Base-by-base conservation (phyloP, 768 basidiomycete genomes). In the Hirschioporus abietinus region DNA sequence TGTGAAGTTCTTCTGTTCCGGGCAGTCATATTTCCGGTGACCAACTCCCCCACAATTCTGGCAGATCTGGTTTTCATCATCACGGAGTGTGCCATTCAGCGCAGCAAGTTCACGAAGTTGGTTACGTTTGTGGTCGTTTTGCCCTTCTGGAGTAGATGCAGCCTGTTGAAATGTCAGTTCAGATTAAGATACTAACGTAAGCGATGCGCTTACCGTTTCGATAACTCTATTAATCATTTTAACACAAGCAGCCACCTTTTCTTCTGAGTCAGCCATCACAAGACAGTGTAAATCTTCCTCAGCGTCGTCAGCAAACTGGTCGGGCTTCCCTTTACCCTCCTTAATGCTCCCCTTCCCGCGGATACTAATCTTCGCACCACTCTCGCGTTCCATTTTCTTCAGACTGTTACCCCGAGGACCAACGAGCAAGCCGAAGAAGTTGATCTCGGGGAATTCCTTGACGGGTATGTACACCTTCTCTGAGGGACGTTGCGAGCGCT, bases 381-480 rank as follows among this genome's bases (percentile, higher is more conserved):
- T 94, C 73, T 98, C 94, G 66, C 93, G 84, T 78, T 99, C 97
- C 97, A 99, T 99, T 79, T 95, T 96, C 85, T 99, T 99, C 84
- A 99, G 80, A 81, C 96, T 96, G 76, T 99, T 99, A 60, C 97
- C 97, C 73, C 97, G 92, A 74, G 97, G 97, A 52, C 97, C 97
- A 70, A 99, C 96, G 68, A 99, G 86, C 68, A 99, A 82, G 72
- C 97, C 97, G 73, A 99, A 99, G 81, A 99, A 99, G 76, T 99
- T 99, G 83, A 99, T 99, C 79, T 99, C 96, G 1, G 97, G 97
- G 72, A 99, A 99, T 79, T 99, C 97, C 77, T 99, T 99, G 76
- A 98, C 96, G 57, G 97, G 97, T 68, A 99, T 98, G 76, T 99
- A 99, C 68, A 99, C 97, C 79, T 99, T 99, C 68, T 99, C 97